phyloP scores from a whole-genome alignment of 257 asterid species.

The Scutellaria baicalensis region DNA sequence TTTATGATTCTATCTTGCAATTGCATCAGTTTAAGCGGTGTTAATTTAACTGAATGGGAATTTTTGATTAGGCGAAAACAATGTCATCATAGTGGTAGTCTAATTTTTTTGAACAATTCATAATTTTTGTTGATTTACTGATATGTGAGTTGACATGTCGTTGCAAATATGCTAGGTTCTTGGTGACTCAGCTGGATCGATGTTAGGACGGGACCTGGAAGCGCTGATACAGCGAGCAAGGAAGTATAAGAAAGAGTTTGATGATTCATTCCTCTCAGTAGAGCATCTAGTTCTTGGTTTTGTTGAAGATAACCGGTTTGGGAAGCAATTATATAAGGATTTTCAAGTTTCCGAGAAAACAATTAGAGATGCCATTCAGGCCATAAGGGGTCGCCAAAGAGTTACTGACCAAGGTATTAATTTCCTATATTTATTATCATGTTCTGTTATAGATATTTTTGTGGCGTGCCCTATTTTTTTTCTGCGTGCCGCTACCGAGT shows the following conservation, averaged over 20 bases:
- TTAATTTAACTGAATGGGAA: not conserved
- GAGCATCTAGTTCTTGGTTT: slow-evolving; percentile 95
- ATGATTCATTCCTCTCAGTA: slow-evolving; percentile 84
- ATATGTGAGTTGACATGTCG: not conserved
- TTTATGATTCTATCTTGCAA: not conserved
- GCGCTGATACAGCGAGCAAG: slow-evolving; percentile 80
- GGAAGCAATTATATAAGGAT: slow-evolving; percentile 70
- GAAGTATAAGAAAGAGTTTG: slow-evolving; percentile 74
- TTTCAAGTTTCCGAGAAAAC: slow-evolving; percentile 53
- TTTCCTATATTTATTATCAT: not conserved
- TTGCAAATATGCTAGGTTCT: slow-evolving; percentile 42
- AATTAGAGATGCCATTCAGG: slow-evolving; percentile 67
- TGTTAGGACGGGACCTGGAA: slow-evolving; percentile 88
- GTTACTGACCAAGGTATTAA: slow-evolving; percentile 86
- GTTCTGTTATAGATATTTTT: not conserved
- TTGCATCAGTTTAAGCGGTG: not conserved
- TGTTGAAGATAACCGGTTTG: slow-evolving; percentile 67
- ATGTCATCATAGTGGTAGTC: not conserved
- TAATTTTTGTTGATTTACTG: not conserved
- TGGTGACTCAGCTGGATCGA: slow-evolving; percentile 83
- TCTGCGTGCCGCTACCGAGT: not conserved
- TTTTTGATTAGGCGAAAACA: not conserved
- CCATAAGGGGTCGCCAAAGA: slow-evolving; percentile 83
- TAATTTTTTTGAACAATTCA: not conserved
- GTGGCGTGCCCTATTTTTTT: not conserved